Conservation (phyloP, 2,329 filamentous ascomycete genomes). For the Pestalotiopsis sp. region DNA sequence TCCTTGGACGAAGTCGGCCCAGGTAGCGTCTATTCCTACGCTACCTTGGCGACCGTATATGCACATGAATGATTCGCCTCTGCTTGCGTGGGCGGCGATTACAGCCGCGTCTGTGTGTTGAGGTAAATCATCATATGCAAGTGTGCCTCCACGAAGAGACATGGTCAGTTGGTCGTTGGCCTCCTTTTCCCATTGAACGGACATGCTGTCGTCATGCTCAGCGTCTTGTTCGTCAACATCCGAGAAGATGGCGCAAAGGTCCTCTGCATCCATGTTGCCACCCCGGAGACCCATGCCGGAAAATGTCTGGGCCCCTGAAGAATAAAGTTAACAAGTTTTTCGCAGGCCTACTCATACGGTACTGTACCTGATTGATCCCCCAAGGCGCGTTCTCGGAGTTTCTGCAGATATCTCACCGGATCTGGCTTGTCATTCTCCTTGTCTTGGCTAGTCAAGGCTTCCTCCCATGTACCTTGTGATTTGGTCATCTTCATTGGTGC, state of each 20-base stretch:
- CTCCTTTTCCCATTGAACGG: neutral
- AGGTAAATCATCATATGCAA: slow-evolving; percentile 2
- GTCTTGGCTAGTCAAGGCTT: neutral
- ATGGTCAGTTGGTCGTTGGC: slow-evolving; percentile 2
- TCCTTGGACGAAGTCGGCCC: slow-evolving; percentile 1
- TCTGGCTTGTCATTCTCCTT: slow-evolving; percentile 7
- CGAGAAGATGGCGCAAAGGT: neutral
- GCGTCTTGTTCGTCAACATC: neutral
- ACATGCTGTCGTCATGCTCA: neutral
- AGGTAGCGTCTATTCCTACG: neutral
- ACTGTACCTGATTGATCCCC: neutral
- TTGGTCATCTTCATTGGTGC: slow-evolving; percentile 35
- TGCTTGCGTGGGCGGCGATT: neutral
- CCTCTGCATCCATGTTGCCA: slow-evolving; percentile 8
- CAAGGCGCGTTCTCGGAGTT: slow-evolving; percentile 14
- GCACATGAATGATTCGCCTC: neutral
- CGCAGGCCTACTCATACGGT: neutral
- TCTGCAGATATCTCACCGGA: slow-evolving; percentile 23
- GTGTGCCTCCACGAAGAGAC: neutral
- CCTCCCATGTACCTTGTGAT: neutral
- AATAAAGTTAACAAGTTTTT: neutral
- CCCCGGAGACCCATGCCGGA: slow-evolving; percentile 6
- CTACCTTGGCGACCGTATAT: slow-evolving; percentile 8
- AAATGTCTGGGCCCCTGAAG: neutral
- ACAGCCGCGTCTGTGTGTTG: neutral